Conservation (phyloP, 2,329 filamentous ascomycete species). For the Sphaerulina musiva region DNA sequence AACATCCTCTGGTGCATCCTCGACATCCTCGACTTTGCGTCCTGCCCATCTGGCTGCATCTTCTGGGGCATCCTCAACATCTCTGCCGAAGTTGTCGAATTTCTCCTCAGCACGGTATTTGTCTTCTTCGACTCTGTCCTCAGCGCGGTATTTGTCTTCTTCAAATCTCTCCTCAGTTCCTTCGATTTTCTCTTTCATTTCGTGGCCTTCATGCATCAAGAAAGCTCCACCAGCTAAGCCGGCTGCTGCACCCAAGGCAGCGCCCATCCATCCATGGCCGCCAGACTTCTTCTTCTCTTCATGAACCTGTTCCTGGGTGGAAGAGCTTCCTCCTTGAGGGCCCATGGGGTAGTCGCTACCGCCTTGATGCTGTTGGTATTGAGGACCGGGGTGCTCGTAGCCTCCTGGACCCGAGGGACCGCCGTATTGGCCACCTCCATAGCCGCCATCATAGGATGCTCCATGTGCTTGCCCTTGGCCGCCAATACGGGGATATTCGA, state of each 20-base stretch:
- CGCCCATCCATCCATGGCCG: constrained; percentile 33
- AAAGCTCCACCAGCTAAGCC: constrained; percentile 41
- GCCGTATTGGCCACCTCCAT: constrained; percentile 24
- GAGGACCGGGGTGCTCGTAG: constrained; percentile 15
- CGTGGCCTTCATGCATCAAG: constrained; percentile 42
- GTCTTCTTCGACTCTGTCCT: constrained; percentile 19
- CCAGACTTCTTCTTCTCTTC: constrained; percentile 27
- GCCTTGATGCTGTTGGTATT: constrained; percentile 9
- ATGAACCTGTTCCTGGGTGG: not conserved
- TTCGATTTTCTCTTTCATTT: constrained; percentile 33
- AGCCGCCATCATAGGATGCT: constrained; percentile 19
- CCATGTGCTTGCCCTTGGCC: constrained; percentile 4
- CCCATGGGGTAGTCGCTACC: constrained; percentile 12
- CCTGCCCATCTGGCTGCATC: constrained; percentile 42
- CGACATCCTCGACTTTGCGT: constrained; percentile 35
- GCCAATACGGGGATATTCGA: constrained; percentile 33
- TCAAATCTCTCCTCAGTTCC: constrained; percentile 23
- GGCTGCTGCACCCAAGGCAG: constrained; percentile 37
- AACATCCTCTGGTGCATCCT: constrained; percentile 40
- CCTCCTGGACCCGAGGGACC: constrained; percentile 10
- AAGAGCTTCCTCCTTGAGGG: constrained; percentile 13
- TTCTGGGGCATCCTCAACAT: constrained; percentile 39
- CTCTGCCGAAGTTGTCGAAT: not conserved
- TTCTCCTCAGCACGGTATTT: constrained; percentile 15
- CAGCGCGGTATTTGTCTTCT: constrained; percentile 10